These are phyloP conservation scores for Daldinia decipiens DNA, from an alignment of 495 filamentous ascomycete genomes.

Conservation along the genomic window DNA sequence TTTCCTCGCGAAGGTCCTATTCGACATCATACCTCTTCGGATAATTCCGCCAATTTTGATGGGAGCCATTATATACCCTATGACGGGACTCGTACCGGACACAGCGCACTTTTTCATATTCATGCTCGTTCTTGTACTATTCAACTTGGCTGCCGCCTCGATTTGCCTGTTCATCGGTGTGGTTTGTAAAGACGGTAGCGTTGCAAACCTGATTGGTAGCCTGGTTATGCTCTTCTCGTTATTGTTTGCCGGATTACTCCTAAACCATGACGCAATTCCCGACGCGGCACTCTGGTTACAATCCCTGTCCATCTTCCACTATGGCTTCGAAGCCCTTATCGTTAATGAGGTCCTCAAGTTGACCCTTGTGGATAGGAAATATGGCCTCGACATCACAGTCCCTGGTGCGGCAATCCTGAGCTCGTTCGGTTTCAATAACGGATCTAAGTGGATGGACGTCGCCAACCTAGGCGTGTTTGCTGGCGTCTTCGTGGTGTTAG, in stretches of 20 bases:
- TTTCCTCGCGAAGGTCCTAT: constrained; percentile 91
- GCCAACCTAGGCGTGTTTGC: constrained; percentile 84
- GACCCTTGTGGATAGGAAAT: constrained; percentile 90
- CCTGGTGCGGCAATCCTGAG: constrained; percentile 93
- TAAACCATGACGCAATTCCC: constrained; percentile 95
- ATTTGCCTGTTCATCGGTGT: constrained; percentile 98
- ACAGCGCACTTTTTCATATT: constrained; percentile 90
- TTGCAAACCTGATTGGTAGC: constrained; percentile 94
- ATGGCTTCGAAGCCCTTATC: constrained; percentile 94
- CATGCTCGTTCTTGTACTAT: constrained; percentile 89
- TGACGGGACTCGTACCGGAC: constrained; percentile 91
- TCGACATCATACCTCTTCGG: constrained; percentile 92
- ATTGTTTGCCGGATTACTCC: constrained; percentile 88
- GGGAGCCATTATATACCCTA: constrained; percentile 97
- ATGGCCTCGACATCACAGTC: constrained; percentile 94
- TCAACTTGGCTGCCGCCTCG: constrained; percentile 91
- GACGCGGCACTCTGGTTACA: constrained; percentile 86
- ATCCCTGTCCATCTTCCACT: constrained; percentile 98
- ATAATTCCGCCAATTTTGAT: constrained; percentile 96
- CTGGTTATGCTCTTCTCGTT: constrained; percentile 98
- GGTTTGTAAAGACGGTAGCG: constrained; percentile 87
- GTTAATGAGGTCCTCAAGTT: constrained; percentile 97
- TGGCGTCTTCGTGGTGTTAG: constrained; percentile 83
- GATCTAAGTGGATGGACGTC: constrained; percentile 86
- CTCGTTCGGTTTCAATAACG: constrained; percentile 88